Base-by-base conservation (phyloP, 2,329 filamentous ascomycete species). In the Diplodia seriata region DNA sequence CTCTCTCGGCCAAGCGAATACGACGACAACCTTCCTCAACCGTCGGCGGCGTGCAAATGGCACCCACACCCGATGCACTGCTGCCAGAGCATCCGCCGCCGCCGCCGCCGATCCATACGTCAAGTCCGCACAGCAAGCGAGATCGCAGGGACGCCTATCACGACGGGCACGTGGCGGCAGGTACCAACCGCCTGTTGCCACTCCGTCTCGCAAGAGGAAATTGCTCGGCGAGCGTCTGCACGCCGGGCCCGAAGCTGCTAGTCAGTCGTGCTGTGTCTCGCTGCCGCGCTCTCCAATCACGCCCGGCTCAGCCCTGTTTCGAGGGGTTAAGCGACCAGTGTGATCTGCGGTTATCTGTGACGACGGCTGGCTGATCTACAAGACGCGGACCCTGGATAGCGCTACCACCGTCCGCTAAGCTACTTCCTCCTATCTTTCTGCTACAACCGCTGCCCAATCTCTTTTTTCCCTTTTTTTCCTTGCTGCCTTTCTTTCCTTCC, bases 81-180 rank as follows among this genome's bases (percentile, higher is more conserved):
- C 36, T 26, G 36, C 36, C 36, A 38, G 6, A 26, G 14, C 29
- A 18, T 31, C 54, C 54, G 54, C 38, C 38, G 5, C 50, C 23
- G 50, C 50, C 50, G 14, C 23, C 12, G 55, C 14, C 36, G 56
- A 59, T 59, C 56, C 20, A 59, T 43, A 29, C 14, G 56, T 59
- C 56, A 43, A 59, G 38, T 11, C 15, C 11, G 20, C 18, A 38
- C n/a, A 3, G 56, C 56, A 59, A 59, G 20, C 56, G 56, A 59
- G 56, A 59, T 59, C 56, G 57, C 57, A 61, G 57, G 57, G 47
- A 49, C 40, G 57, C 57, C 40, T 49, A 61, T 61, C 57, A 49
- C 40, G 18, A 33, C 57, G 23, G 31, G 57, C 57, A 61, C 57
- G 40, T 61, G 57, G 40, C 29, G 57, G 23, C 23, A 43, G n/a